These are phyloP conservation scores for Craterostigma plantagineum DNA, from an alignment of 257 asterid species.

Conservation along the genomic window DNA sequence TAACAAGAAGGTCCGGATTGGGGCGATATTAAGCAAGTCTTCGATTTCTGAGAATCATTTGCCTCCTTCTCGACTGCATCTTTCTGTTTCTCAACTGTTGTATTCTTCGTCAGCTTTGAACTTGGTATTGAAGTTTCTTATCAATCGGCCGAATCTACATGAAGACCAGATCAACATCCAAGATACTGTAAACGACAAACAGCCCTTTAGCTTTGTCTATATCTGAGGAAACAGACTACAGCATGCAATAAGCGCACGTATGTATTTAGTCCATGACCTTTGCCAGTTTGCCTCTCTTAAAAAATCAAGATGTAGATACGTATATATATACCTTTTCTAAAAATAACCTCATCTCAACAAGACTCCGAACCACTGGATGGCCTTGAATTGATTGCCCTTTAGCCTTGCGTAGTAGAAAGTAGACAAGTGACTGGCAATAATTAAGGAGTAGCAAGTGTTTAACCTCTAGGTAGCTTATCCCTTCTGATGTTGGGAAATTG, in stretches of 20 bases:
- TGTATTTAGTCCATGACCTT: too few relatives aligned
- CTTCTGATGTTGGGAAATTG: conserved; percentile 53
- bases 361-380: conserved; percentile 83
- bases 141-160: conserved; percentile 83
- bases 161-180: neutral
- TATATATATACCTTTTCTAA: conserved; percentile 53
- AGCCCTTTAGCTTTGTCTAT: too few relatives aligned
- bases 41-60: conserved; percentile 23
- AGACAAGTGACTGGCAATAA: conserved; percentile 85
- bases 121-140: conserved; percentile 71
- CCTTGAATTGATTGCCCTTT: conserved; percentile 60
- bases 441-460: conserved; percentile 74
- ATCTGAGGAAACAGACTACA: too few relatives aligned
- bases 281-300: too few relatives aligned
- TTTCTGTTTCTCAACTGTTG: conserved; percentile 18
- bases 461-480: conserved; percentile 86
- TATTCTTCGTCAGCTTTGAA: conserved; percentile 43
- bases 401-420: conserved; percentile 69
- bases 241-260: too few relatives aligned
- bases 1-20: conserved; percentile 46
- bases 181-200: too few relatives aligned
- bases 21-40: conserved; percentile 70
- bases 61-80: conserved; percentile 22
- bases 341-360: conserved; percentile 71
- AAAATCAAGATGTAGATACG: neutral